Evolutionary conservation across 352 stramenopile species (phyloP), one percentile per base, ranked within the genome.

Genomic region (Globisporangium cystogenes): DNA sequence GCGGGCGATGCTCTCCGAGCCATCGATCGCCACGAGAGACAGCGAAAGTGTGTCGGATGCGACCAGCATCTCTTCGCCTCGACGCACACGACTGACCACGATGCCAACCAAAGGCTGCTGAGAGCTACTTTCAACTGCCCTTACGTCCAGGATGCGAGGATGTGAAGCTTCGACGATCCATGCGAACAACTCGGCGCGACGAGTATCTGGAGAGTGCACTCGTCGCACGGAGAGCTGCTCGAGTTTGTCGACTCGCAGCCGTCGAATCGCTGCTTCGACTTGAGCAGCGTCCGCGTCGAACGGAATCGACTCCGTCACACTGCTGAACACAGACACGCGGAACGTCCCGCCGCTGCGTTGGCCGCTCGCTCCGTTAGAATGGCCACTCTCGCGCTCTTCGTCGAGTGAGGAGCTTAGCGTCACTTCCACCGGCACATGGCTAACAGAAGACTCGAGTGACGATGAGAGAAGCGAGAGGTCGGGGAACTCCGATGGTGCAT

Each of bases 111-210:
- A 26, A 20, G 21, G 21, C 12, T 52, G 41, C 15, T 35, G 14
- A n/a, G 43, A 33, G 18, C 52, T 42, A 11, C 43, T 8, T 1
- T 24, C 4, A 5, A 45, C 20, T 14, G 14, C 33, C 27, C 15
- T 18, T 41, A 62, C 2, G 14, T 55, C 50, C 0, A 62, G 41
- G 6, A 47, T 14, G 11, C 31, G 23, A 1, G 55, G 42, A n/a
- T 62, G 48, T 14, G 49, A 62, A 15, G 41, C 49, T 46, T 57
- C 43, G 31, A 62, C 16, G 16, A n/a, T 26, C 55, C 55, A 62
- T 26, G 44, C 36, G 29, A 48, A 50, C n/a, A 53, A 10, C 20
- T 42, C 35, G 10, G 27, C 4, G 10, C 36, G 16, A 29, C 15
- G 16, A 0, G 15, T 29, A 14, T 27, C 51, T 26, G 49, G 43